Percentiles rank a stretch among this genome's conserved stretches.
Conservation (phyloP, 148 eudicot genomes). For the Amaranthus palmeri region DNA sequence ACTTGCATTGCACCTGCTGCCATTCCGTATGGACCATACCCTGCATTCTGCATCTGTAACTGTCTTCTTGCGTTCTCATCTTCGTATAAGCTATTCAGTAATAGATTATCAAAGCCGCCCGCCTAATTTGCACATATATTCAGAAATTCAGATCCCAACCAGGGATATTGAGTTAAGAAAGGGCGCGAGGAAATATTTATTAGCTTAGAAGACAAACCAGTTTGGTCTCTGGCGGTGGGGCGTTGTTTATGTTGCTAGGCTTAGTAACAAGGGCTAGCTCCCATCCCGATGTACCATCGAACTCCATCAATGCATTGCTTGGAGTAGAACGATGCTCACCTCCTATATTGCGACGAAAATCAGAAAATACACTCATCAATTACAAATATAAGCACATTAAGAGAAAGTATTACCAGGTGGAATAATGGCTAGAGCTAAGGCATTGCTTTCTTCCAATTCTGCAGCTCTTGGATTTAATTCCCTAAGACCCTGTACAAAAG, state of each 20-base stretch:
- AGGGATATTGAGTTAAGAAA: neutral
- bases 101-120: slow-evolving; percentile 64
- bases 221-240: slow-evolving; percentile 38
- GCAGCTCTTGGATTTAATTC: slow-evolving; percentile 63
- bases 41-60: slow-evolving; percentile 68
- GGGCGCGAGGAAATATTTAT: neutral
- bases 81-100: slow-evolving; percentile 88
- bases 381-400: neutral
- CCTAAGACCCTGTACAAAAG: slow-evolving; percentile 55
- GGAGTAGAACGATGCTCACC: slow-evolving; percentile 36
- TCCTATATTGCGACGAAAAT: slow-evolving; percentile 39
- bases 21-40: slow-evolving; percentile 52
- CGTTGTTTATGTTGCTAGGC: slow-evolving; percentile 53
- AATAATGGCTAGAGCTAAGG: slow-evolving; percentile 88
- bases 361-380: neutral
- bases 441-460: slow-evolving; percentile 84
- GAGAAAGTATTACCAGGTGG: slow-evolving; percentile 52
- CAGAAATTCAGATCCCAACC: neutral
- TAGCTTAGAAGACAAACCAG: slow-evolving; percentile 45
- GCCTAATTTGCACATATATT: neutral
- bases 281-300: slow-evolving; percentile 76
- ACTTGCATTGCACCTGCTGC: slow-evolving; percentile 28
- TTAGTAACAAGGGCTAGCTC: slow-evolving; percentile 83
- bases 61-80: slow-evolving; percentile 76
- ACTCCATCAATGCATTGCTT: slow-evolving; percentile 40